Evolutionary conservation across 1,139 yeast species (phyloP).

Genomic region (Lodderomyces theae): DNA sequence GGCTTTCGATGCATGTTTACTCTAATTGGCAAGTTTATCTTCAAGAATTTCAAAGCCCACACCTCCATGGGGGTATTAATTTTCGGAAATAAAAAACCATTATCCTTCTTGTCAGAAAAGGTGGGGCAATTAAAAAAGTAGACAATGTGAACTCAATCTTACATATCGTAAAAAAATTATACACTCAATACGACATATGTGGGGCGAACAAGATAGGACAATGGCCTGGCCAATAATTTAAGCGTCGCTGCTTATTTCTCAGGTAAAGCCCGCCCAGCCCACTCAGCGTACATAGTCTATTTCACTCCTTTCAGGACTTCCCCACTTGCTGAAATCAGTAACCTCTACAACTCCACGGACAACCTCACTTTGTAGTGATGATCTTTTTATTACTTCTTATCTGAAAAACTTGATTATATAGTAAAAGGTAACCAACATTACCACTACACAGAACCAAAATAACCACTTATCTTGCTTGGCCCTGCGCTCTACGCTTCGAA

Average conservation of each 20-base stretch:
- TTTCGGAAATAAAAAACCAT: background rate
- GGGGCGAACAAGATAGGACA: background rate
- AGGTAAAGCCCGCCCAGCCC: background rate
- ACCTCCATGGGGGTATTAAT: background rate
- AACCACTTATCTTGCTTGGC: slow-evolving; percentile 89
- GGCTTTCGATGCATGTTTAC: background rate
- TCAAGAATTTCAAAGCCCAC: background rate
- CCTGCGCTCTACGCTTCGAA: slow-evolving; percentile 73
- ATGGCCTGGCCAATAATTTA: background rate
- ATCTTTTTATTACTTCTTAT: background rate
- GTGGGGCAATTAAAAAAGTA: background rate
- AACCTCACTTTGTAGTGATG: background rate
- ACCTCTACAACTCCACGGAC: background rate
- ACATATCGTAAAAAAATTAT: background rate
- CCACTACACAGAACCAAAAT: slow-evolving; percentile 71
- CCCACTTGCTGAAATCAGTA: background rate
- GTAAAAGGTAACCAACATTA: slow-evolving; percentile 68
- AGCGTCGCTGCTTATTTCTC: background rate
- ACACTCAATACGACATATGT: background rate
- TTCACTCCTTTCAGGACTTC: background rate
- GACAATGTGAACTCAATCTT: background rate
- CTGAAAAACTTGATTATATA: slow-evolving; percentile 66
- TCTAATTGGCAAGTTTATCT: background rate
- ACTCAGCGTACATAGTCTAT: no score
- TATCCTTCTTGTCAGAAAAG: background rate